Evolutionary conservation across 2,329 filamentous ascomycete genomes (phyloP).

Genomic region (Penicillium concentricum): DNA sequence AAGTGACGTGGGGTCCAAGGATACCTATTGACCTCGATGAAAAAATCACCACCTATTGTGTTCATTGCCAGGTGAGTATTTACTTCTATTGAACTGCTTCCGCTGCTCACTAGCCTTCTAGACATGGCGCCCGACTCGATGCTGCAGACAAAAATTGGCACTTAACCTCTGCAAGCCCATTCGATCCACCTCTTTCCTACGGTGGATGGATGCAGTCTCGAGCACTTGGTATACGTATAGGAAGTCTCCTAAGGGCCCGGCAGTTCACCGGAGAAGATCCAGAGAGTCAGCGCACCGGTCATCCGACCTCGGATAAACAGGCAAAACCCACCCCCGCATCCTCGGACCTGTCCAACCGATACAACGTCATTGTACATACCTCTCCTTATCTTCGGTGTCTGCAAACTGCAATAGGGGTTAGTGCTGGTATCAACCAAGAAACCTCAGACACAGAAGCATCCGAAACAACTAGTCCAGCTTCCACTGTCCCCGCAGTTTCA

Average conservation of each 20-base stretch:
- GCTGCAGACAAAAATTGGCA: constrained; percentile 95
- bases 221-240: constrained; percentile 78
- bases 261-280: constrained; percentile 31
- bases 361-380: constrained; percentile 78
- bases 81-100: neutral
- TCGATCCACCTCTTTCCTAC: constrained; percentile 93
- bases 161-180: constrained; percentile 85
- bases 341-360: constrained; percentile 16
- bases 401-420: constrained; percentile 86
- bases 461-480: neutral
- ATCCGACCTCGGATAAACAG: constrained; percentile 10
- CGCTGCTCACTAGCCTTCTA: constrained; percentile 45
- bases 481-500: neutral
- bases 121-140: constrained; percentile 91
- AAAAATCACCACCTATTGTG: constrained; percentile 42
- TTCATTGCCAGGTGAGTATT: constrained; percentile 43
- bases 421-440: constrained; percentile 69
- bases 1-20: neutral
- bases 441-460: constrained; percentile 20
- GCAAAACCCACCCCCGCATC: constrained; percentile 10
- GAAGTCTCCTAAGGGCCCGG: constrained; percentile 61
- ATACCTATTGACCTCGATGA: constrained; percentile 26
- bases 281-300: neutral
- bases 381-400: constrained; percentile 94
- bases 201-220: constrained; percentile 88